These are phyloP conservation scores for Cyphellophora attinorum DNA, from an alignment of 2,329 filamentous ascomycete genomes.

Conservation along the genomic window DNA sequence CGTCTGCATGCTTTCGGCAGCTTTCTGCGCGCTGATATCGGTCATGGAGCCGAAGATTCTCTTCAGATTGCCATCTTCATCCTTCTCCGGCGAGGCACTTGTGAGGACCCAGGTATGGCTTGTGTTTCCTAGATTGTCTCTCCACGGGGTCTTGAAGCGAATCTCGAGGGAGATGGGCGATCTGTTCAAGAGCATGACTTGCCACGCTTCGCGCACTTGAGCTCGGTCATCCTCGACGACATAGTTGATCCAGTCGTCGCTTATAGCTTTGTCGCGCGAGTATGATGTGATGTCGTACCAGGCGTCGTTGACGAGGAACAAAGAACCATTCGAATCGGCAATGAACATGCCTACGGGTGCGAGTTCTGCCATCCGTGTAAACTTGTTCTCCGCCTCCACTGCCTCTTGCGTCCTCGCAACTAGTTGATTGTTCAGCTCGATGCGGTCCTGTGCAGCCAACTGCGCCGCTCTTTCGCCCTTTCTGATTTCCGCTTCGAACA, in stretches of 20 bases:
- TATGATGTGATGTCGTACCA: slow-evolving; percentile 42
- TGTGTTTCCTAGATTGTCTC: slow-evolving; percentile 37
- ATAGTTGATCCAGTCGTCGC: slow-evolving; percentile 38
- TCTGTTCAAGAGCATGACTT: not conserved
- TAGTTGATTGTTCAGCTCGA: slow-evolving; percentile 67
- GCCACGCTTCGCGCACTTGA: slow-evolving; percentile 26
- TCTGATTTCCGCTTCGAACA: slow-evolving; percentile 76
- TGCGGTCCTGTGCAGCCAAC: slow-evolving; percentile 65
- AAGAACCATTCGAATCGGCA: slow-evolving; percentile 58
- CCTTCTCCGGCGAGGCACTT: slow-evolving; percentile 42
- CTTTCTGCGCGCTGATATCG: slow-evolving; percentile 78
- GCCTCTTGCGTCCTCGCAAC: slow-evolving; percentile 51
- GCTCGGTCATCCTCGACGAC: slow-evolving; percentile 40
- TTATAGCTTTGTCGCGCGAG: slow-evolving; percentile 13
- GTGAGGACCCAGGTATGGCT: slow-evolving; percentile 48
- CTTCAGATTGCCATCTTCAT: slow-evolving; percentile 39
- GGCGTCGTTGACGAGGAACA: slow-evolving; percentile 74
- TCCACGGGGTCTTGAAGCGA: slow-evolving; percentile 44
- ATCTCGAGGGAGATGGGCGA: slow-evolving; percentile 38
- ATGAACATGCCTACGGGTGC: slow-evolving; percentile 80
- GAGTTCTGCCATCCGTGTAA: slow-evolving; percentile 76
- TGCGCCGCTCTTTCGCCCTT: slow-evolving; percentile 64
- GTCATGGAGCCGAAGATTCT: slow-evolving; percentile 54
- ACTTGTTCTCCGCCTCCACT: slow-evolving; percentile 60
- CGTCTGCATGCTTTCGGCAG: slow-evolving; percentile 71